phyloP scores from a whole-genome alignment of 2,329 filamentous ascomycete genomes.

The Bretziella fagacearum region DNA sequence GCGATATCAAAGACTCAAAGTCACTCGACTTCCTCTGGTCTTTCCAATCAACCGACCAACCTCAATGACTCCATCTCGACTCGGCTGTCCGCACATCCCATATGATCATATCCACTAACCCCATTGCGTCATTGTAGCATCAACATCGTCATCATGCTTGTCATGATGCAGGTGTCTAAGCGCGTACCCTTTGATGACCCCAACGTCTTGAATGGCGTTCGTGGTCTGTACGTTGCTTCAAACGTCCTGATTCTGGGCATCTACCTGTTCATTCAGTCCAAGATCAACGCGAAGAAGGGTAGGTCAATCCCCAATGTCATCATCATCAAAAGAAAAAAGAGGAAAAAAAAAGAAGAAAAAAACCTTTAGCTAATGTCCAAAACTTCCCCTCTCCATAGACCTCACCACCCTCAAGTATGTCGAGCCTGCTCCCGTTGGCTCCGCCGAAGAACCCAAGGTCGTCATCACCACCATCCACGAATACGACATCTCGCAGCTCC shows the following conservation, averaged over 20 bases:
- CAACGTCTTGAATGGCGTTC: conserved; percentile 37
- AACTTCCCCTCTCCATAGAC: conserved; percentile 37
- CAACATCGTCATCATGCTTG: conserved; percentile 86
- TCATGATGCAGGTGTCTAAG: conserved; percentile 98
- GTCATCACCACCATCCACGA: conserved; percentile 92
- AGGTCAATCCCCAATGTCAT: no score
- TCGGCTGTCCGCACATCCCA: neutral
- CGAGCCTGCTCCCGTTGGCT: conserved; percentile 85
- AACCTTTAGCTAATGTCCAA: neutral
- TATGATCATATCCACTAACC: no score
- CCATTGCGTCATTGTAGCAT: conserved; percentile 37
- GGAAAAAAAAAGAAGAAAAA: neutral
- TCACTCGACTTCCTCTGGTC: no score
- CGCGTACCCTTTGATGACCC: conserved; percentile 86
- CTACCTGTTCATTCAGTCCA: conserved; percentile 68
- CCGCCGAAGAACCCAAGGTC: conserved; percentile 83
- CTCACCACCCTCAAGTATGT: conserved; percentile 97
- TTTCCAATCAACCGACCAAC: no score
- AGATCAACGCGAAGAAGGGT: conserved; percentile 98
- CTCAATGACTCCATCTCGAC: neutral
- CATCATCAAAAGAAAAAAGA: neutral
- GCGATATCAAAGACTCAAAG: no score
- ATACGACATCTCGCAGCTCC: conserved; percentile 77
- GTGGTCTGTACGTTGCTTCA: conserved; percentile 38
- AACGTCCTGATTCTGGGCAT: conserved; percentile 70